Base-by-base conservation (phyloP, 108 stramenopile genomes). In the Nannochloropsis oceanica region DNA sequence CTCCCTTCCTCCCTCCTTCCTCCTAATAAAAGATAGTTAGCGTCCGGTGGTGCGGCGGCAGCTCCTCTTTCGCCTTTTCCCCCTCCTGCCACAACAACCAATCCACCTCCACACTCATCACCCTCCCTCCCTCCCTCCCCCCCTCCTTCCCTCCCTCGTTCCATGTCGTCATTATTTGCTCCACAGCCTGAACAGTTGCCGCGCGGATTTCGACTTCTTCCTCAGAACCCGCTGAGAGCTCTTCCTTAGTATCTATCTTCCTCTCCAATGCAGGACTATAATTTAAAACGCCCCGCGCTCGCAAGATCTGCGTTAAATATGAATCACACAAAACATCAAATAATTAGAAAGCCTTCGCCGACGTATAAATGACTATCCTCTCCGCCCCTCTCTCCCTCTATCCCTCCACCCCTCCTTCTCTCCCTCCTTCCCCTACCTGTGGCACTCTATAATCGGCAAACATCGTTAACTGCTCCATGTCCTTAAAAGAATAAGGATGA, bases 361-460 rank as follows among this genome's bases (percentile, higher is more conserved):
- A n/a, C n/a, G 7, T 20, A 20, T 73, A 73, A 2, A 73, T 73
- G 73, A 73, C n/a, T n/a, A 18, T 73, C 59, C 7, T 73, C n/a
- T n/a, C 59, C n/a, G 12, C 80, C 13, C 9, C 80, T 26, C 80
- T 11, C n/a, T 73, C 59, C 59, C 43, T 13, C 42, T 11, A 2
- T 83, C 26, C 79, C 26, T 25, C 8, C 44, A 0, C 26, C 59
- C 84, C 59, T 84, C 84, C 59, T 3, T n/a, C 80, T 44, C 80
- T n/a, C 80, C 80, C 27, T 81, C 27, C 26, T 18, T 44, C 81
- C 80, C 43, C 43, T 18, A 86, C 43, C 85, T 89, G 89, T 43
- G 92, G 92, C 44, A 92, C 88, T 18, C 92, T 86, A 85, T 92
- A 92, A 86, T 92, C 92, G 11, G 92, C 92, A 79, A 92, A 92